Percentiles rank a stretch among this genome's conserved stretches.
phyloP scores from a whole-genome alignment of 768 basidiomycete species.

The Tulasnella sp. region DNA sequence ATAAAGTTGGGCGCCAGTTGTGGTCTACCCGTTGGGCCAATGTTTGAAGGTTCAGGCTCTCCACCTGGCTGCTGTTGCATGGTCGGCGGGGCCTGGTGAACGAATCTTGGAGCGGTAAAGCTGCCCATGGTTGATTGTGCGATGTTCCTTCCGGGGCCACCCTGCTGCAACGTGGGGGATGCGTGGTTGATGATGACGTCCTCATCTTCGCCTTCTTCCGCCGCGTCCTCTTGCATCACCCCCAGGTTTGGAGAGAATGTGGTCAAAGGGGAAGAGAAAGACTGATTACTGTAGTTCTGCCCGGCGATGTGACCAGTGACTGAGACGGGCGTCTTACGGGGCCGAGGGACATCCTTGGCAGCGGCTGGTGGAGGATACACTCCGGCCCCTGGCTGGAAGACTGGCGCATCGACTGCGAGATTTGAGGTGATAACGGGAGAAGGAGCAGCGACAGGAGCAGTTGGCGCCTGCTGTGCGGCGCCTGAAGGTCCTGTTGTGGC shows the following conservation, averaged over 20 bases:
- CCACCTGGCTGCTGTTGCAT: constrained; percentile 46
- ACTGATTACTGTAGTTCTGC: constrained; percentile 51
- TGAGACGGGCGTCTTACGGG: constrained; percentile 69
- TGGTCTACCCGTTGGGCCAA: constrained; percentile 71
- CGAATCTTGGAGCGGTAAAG: constrained; percentile 84
- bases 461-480: constrained; percentile 32
- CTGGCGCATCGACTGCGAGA: constrained; percentile 55
- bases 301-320: constrained; percentile 22
- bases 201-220: constrained; percentile 73
- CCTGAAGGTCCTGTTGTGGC: constrained; percentile 25
- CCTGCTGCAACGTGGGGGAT: constrained; percentile 16
- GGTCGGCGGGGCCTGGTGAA: constrained; percentile 43
- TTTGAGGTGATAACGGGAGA: constrained; percentile 29
- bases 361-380: constrained; percentile 40
- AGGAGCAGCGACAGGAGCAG: constrained; percentile 24
- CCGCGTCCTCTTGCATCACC: constrained; percentile 73
- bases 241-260: constrained; percentile 41
- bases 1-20: constrained; percentile 87
- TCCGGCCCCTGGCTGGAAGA: constrained; percentile 61
- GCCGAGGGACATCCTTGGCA: constrained; percentile 44
- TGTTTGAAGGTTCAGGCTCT: constrained; percentile 41
- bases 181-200: constrained; percentile 41
- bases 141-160: neutral
- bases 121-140: constrained; percentile 32
- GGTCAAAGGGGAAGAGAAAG: constrained; percentile 49